Base-by-base conservation (phyloP, 1,284 basidiomycete species). In the Marasmius sp. region DNA sequence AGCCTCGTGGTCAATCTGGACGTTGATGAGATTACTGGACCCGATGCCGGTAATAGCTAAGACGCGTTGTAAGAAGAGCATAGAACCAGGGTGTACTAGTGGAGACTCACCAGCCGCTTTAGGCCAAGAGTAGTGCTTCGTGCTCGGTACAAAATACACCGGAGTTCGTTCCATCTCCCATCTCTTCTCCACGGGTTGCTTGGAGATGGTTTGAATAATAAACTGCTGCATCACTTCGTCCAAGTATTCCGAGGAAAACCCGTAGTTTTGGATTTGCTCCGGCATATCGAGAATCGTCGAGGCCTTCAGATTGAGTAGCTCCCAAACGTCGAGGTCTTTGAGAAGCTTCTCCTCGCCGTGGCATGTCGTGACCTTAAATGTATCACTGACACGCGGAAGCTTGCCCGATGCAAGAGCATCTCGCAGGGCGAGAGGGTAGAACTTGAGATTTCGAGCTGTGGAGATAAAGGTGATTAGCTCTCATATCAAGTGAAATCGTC, bases 111-210 rank as follows among this genome's bases (percentile, higher is more conserved):
- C 77, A 50, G 77, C 75, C 10, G 11, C 70, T 72, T 66, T 82
- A 81, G 79, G 79, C 81, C 80, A 82, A 0, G 78, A 80, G 62
- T 81, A 81, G 64, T 81, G 80, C 38, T 70, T 75, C 8, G 79
- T 77, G 47, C 62, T 69, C 1, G 66, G 38, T 74, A 66, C n/a
- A 80, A 59, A 52, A 74, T 75, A 14, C 65, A 64, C 2, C 67
- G 58, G 33, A 16, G 53, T 27, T 16, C 37, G 18, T 7, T 55
- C 34, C 12, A 37, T 22, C 37, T 14, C 16, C 53, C 48, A 49
- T 11, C 11, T 27, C 27, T 10, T 37, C 20, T 41, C 16, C 14
- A 55, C 53, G 18, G 34, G 27, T 37, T 37, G 33, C 61, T 77
- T 78, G 6, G 75, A 75, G 27, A 71, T 68, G 0, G 73, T 72